Base-by-base conservation (phyloP, 495 filamentous ascomycete species). In the Aspergillus heteromorphus region DNA sequence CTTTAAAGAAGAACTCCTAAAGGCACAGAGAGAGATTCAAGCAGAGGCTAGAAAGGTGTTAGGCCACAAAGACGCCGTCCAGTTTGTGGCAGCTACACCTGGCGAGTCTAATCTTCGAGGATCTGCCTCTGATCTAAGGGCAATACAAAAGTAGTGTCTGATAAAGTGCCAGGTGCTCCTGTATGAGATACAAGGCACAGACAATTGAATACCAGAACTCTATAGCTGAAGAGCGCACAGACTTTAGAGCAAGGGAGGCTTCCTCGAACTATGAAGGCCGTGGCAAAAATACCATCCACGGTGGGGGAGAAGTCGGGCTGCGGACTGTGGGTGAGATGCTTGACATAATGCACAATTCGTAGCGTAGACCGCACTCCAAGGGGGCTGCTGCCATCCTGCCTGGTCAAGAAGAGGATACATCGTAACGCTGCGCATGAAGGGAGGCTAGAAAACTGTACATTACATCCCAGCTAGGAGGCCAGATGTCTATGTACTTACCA, bases 1-100 rank as follows among this genome's bases (percentile, higher is more conserved):
- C 4, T 96, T 86, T 67, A 86, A 83, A 53, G 89, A 89, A 49
- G 78, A 81, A 59, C 71, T 98, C 55, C 72, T 78, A 27, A 85
- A 75, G 62, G 76, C 71, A 49, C 89, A 93, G 65, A 80, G 84
- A 50, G 74, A 79, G 38, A 69, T 81, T 18, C 70, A 79, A 62
- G 73, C 73, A 55, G 85, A 88, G 62, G 76, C 80, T 54, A 77
- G 81, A 23, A 80, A 76, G 58, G 10, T 55, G 19, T 38, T 57
- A 14, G 73, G 67, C 8, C 84, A 85, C 57, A 79, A 87, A 68
- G 78, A 81, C 11, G 72, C 75, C 6, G 74, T 96, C n/a, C 85
- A 92, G 11, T 97, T 97, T 73, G 88, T 96, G 18, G 57, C 83
- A 30, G 79, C 63, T 1, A 62, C 62, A 20, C n/a, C 38, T 49